Percentiles rank a stretch among this genome's conserved stretches.
Conservation (phyloP, 208 protist genomes). For the Acanthamoeba castellanii region DNA sequence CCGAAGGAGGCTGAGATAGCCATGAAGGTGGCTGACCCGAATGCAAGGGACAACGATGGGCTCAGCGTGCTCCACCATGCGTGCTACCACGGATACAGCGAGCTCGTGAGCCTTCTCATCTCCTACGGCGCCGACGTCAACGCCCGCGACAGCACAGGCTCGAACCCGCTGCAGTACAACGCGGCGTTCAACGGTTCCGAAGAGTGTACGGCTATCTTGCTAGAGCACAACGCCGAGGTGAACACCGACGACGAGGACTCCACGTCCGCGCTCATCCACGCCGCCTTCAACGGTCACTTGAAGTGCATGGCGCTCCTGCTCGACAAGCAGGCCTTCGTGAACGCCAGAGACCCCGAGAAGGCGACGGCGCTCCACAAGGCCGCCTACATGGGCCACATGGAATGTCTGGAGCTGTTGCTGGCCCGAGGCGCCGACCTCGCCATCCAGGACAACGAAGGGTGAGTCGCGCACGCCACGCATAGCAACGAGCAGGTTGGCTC, state of each 20-base stretch:
- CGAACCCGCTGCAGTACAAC: conserved; percentile 63
- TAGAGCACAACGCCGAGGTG: conserved; percentile 17
- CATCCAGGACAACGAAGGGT: conserved; percentile 68
- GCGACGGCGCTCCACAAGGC: conserved; percentile 71
- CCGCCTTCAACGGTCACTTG: conserved; percentile 48
- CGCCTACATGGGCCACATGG: conserved; percentile 50
- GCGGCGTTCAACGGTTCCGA: conserved; percentile 64
- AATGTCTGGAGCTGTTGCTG: conserved; percentile 41
- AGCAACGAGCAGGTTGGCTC: not conserved
- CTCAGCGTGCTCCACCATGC: conserved; percentile 59
- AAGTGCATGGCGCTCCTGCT: conserved; percentile 35
- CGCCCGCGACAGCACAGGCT: conserved; percentile 25
- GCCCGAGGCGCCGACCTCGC: conserved; percentile 5
- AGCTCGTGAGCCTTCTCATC: conserved; percentile 47
- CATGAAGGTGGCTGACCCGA: conserved; percentile 20
- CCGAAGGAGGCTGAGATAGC: not conserved
- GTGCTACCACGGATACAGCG: conserved; percentile 42
- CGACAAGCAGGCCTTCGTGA: conserved; percentile 50
- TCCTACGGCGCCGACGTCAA: conserved; percentile 56
- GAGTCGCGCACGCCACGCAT: not conserved
- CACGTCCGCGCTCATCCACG: conserved; percentile 58
- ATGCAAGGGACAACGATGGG: conserved; percentile 45
- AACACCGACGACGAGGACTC: conserved; percentile 14
- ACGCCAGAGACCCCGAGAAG: conserved; percentile 22
- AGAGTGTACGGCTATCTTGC: conserved; percentile 40